A percentile compares a stretch with the other conserved stretches of the same genome.
phyloP scores from a whole-genome alignment of 1,284 basidiomycete species.

The Apiotrichum akiyoshidainum region DNA sequence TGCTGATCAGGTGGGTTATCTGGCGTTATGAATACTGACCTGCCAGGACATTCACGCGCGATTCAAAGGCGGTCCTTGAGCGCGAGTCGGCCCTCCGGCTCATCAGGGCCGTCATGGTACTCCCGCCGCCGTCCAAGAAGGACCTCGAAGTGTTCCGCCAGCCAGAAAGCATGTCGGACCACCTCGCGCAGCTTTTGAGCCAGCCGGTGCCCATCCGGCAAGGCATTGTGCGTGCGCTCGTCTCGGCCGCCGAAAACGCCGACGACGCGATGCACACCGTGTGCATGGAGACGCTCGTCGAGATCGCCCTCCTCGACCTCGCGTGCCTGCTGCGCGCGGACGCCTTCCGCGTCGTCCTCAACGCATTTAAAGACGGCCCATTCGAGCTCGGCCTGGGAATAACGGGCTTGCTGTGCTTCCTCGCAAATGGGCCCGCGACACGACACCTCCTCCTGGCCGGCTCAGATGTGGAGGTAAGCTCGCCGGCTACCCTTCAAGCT shows the following conservation, averaged over 20 bases:
- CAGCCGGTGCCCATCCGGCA: constrained; percentile 52
- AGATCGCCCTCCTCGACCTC: constrained; percentile 83
- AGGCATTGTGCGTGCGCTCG: constrained; percentile 76
- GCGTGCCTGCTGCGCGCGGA: constrained; percentile 76
- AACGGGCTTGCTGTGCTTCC: constrained; percentile 76
- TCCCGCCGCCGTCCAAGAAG: constrained; percentile 25
- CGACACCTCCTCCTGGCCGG: constrained; percentile 76
- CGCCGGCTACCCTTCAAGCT: constrained; percentile 8
- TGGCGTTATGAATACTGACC: background rate
- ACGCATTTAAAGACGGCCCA: constrained; percentile 82
- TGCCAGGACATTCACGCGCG: constrained; percentile 72
- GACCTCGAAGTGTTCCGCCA: constrained; percentile 1
- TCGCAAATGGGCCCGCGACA: constrained; percentile 81
- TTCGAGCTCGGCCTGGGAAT: constrained; percentile 78
- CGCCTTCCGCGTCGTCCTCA: constrained; percentile 81
- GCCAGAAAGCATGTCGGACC: constrained; percentile 2
- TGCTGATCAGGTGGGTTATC: constrained; percentile 69
- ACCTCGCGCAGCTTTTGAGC: constrained; percentile 18
- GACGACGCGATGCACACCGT: constrained; percentile 85
- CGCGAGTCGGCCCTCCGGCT: constrained; percentile 94
- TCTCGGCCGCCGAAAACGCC: constrained; percentile 86
- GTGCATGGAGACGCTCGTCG: constrained; percentile 83
- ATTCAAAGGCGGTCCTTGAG: constrained; percentile 74
- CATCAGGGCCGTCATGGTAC: constrained; percentile 71
- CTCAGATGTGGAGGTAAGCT: constrained; percentile 78